These are phyloP conservation scores for Brassica hybrid DNA, from an alignment of 441 rosid genomes.

Conservation along the genomic window DNA sequence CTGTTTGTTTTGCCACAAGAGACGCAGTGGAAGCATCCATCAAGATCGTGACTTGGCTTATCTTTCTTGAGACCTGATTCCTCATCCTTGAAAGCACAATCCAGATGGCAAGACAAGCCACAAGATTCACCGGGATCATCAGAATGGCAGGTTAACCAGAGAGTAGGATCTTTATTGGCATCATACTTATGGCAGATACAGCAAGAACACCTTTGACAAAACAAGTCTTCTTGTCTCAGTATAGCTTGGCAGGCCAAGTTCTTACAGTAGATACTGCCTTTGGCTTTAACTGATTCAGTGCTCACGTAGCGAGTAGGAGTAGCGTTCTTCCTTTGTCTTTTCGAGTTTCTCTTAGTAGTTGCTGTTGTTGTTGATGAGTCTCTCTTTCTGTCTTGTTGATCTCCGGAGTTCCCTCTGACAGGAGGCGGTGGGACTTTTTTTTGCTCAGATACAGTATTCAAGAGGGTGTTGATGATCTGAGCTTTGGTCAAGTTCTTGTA, in stretches of 20 bases:
- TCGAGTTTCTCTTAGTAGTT: constrained; percentile 42
- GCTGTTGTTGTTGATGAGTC: constrained; percentile 22
- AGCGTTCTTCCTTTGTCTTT: constrained; percentile 68
- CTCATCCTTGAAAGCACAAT: constrained; percentile 47
- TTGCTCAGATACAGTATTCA: constrained; percentile 35
- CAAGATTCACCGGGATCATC: constrained; percentile 44
- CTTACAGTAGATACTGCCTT: constrained; percentile 21
- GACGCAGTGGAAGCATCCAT: too few species aligned
- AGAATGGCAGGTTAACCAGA: constrained; percentile 51
- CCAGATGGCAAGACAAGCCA: constrained; percentile 52
- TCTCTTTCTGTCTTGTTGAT: not conserved
- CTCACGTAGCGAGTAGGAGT: constrained; percentile 55
- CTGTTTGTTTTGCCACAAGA: too few species aligned
- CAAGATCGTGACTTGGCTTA: too few species aligned
- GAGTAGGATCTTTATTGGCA: constrained; percentile 56
- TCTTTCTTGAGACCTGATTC: constrained; percentile 7
- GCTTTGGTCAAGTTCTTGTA: constrained; percentile 79
- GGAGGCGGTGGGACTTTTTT: too few species aligned
- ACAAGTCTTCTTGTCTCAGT: constrained; percentile 33
- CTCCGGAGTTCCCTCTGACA: not conserved
- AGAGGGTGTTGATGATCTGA: constrained; percentile 72
- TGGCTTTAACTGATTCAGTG: constrained; percentile 8
- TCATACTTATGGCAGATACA: constrained; percentile 50
- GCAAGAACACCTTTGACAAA: constrained; percentile 55
- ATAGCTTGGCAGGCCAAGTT: constrained; percentile 52